Conservation (phyloP, 2,329 filamentous ascomycete species). For the Macrophomina tecta region DNA sequence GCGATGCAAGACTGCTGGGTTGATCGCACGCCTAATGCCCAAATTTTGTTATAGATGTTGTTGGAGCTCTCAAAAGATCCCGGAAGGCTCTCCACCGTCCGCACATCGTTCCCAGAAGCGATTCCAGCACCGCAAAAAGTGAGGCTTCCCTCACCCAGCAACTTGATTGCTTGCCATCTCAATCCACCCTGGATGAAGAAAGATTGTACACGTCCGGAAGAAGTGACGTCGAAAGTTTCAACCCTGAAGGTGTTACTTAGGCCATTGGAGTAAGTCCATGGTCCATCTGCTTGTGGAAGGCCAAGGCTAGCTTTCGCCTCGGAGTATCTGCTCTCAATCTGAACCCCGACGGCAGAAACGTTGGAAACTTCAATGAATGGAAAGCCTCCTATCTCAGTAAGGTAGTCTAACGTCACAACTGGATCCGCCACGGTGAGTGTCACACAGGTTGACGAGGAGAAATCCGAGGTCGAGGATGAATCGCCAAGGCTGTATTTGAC, state of each 20-base stretch:
- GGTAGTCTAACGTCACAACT: slow-evolving; percentile 39
- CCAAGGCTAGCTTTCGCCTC: slow-evolving; percentile 42
- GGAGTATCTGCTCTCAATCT: slow-evolving; percentile 47
- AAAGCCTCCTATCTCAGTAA: slow-evolving; percentile 42
- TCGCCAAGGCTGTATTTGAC: slow-evolving; percentile 1
- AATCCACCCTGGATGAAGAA: slow-evolving; percentile 51
- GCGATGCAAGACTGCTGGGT: slow-evolving; percentile 46
- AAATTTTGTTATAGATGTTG: slow-evolving; percentile 43
- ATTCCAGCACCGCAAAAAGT: slow-evolving; percentile 43
- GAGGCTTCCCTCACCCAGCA: slow-evolving; percentile 44
- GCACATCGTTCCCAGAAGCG: slow-evolving; percentile 37
- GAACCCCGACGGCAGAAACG: slow-evolving; percentile 33
- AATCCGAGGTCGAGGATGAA: background rate
- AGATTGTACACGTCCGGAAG: slow-evolving; percentile 37
- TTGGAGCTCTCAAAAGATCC: slow-evolving; percentile 42
- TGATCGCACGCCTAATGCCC: slow-evolving; percentile 46
- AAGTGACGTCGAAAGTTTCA: slow-evolving; percentile 49
- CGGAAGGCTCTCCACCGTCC: slow-evolving; percentile 35
- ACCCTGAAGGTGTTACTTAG: slow-evolving; percentile 46
- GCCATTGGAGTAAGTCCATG: slow-evolving; percentile 37
- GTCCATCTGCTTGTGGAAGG: slow-evolving; percentile 41
- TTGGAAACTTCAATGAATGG: slow-evolving; percentile 41
- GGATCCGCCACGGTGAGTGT: slow-evolving; percentile 8
- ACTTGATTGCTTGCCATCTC: slow-evolving; percentile 48
- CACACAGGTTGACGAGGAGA: slow-evolving; percentile 2